phyloP scores from a whole-genome alignment of 192 early-diverging fungal species.

The Haplosporangium gracile region DNA sequence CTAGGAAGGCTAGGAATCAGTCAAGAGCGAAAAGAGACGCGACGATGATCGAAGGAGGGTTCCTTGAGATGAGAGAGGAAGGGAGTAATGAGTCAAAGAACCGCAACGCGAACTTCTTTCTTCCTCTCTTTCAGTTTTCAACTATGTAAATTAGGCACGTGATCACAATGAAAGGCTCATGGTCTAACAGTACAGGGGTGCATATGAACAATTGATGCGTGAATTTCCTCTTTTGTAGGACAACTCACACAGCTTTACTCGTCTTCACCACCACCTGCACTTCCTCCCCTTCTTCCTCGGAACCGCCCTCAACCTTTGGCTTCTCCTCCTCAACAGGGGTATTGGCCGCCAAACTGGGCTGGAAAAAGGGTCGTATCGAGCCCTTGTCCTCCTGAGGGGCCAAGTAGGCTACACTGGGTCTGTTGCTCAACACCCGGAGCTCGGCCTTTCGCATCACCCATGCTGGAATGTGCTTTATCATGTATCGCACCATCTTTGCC shows the following conservation, averaged over 20 bases:
- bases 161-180: too few species aligned
- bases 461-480: conserved; percentile 3
- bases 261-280: neutral
- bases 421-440: conserved; percentile 15
- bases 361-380: conserved; percentile 8
- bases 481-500: conserved; percentile 7
- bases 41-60: too few species aligned
- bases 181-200: too few species aligned
- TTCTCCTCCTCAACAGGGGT: neutral
- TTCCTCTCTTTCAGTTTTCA: too few species aligned
- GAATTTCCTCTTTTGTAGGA: neutral
- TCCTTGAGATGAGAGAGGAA: too few species aligned
- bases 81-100: too few species aligned
- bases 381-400: conserved; percentile 9
- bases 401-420: conserved; percentile 18
- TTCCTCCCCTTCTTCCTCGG: neutral
- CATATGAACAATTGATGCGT: too few species aligned
- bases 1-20: too few species aligned
- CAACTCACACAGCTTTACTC: neutral
- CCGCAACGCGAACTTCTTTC: too few species aligned
- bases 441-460: conserved; percentile 10
- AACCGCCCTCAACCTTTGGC: neutral
- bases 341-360: conserved; percentile 6
- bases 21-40: too few species aligned
- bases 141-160: too few species aligned